Evolutionary conservation across 345 rosid genomes (phyloP).

Genomic region (Citrus unshiu): DNA sequence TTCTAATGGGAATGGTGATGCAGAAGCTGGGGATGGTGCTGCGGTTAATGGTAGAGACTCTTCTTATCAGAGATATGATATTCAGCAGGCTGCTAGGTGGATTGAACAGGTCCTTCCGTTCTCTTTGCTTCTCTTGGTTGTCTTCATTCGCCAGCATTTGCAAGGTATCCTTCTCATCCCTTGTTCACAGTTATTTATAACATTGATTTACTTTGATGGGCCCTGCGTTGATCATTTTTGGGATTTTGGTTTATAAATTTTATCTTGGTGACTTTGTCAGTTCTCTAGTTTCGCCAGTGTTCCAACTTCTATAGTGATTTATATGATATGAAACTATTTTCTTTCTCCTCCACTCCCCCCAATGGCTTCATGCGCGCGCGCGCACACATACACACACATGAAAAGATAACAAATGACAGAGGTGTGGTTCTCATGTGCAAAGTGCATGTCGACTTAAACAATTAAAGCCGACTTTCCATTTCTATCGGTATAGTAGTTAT

Average conservation of each 20-base stretch:
- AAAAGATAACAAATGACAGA: background rate
- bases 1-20: slow-evolving; percentile 38
- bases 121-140: slow-evolving; percentile 92
- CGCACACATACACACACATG: background rate
- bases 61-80: slow-evolving; percentile 95
- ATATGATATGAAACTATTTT: background rate
- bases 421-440: background rate
- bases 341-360: background rate
- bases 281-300: background rate
- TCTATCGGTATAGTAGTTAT: background rate
- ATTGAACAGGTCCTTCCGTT: slow-evolving; percentile 97
- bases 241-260: background rate
- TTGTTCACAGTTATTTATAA: background rate
- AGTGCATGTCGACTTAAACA: background rate
- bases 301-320: background rate
- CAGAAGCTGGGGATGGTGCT: slow-evolving; percentile 50
- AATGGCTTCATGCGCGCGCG: background rate
- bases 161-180: slow-evolving; percentile 54
- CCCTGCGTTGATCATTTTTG: background rate
- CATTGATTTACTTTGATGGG: background rate
- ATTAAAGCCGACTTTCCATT: background rate
- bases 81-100: slow-evolving; percentile 99
- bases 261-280: background rate
- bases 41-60: slow-evolving; percentile 65
- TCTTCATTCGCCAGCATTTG: slow-evolving; percentile 97